Percentiles rank a stretch among this genome's conserved stretches.
Conservation (phyloP, 2,329 filamentous ascomycete species). For the Teratosphaeria pseudoeucalypti region DNA sequence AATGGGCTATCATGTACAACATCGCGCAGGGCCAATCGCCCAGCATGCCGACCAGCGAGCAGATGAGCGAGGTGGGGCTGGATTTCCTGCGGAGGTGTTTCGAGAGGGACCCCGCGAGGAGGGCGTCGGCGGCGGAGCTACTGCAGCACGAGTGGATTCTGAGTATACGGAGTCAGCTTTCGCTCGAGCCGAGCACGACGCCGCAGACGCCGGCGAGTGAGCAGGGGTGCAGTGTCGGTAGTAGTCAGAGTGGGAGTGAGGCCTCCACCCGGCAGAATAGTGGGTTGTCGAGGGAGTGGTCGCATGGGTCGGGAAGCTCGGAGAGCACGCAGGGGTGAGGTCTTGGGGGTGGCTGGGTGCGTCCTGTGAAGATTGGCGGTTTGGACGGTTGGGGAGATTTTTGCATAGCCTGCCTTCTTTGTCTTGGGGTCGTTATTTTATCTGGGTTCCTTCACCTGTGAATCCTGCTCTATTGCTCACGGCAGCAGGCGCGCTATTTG, state of each 20-base stretch:
- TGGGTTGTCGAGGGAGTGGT: background rate
- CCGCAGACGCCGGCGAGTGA: slow-evolving; percentile 31
- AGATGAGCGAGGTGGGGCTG: slow-evolving; percentile 72
- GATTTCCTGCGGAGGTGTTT: slow-evolving; percentile 88
- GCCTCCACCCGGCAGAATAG: slow-evolving; percentile 3
- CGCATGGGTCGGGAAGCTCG: background rate
- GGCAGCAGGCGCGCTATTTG: background rate
- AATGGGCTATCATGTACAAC: slow-evolving; percentile 99
- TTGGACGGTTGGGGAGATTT: background rate
- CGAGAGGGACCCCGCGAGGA: slow-evolving; percentile 65
- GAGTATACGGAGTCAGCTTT: slow-evolving; percentile 35
- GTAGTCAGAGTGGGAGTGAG: background rate
- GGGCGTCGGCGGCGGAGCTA: slow-evolving; percentile 76
- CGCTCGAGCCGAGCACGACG: slow-evolving; percentile 37
- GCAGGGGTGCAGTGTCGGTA: slow-evolving; percentile 2
- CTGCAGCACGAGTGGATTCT: slow-evolving; percentile 86
- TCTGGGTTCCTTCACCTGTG: background rate
- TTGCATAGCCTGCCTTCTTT: background rate
- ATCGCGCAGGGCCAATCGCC: slow-evolving; percentile 95
- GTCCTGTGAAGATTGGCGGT: background rate
- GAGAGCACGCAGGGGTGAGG: background rate
- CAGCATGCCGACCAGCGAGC: slow-evolving; percentile 68
- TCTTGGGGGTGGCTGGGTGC: background rate
- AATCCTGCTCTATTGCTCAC: background rate
- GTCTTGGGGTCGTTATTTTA: background rate